These are phyloP conservation scores for Colletotrichum agaves DNA, from an alignment of 2,329 filamentous ascomycete species.

Conservation along the genomic window DNA sequence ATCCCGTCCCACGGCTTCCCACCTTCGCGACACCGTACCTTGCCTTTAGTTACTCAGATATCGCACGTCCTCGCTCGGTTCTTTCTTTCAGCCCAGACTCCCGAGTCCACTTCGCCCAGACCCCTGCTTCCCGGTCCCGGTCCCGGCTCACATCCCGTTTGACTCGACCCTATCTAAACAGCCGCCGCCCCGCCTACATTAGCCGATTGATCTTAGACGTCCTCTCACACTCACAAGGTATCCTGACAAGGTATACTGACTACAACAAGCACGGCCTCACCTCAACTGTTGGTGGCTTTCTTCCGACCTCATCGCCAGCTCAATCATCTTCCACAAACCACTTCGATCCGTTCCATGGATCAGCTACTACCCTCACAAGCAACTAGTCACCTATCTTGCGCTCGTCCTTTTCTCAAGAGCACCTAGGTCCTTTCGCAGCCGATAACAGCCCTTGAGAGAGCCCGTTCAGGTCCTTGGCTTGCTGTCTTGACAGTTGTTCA, in stretches of 20 bases:
- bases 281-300: background rate
- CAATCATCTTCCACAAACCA: background rate
- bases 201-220: background rate
- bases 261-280: background rate
- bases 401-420: constrained; percentile 2
- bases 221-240: background rate
- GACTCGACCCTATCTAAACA: constrained; percentile 15
- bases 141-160: constrained; percentile 17
- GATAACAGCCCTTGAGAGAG: background rate
- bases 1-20: background rate
- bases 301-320: background rate
- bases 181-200: constrained; percentile 7
- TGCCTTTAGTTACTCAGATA: background rate
- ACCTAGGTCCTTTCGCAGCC: background rate
- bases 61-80: constrained; percentile 15
- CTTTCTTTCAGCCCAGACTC: constrained; percentile 5
- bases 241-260: background rate
- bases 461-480: background rate
- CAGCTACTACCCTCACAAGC: constrained; percentile 1
- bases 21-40: background rate
- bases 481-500: constrained; percentile 14
- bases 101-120: constrained; percentile 11
- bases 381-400: constrained; percentile 1
- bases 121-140: constrained; percentile 26
- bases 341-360: constrained; percentile 21